These are phyloP conservation scores for Colletotrichum kahawae DNA, from an alignment of 2,329 filamentous ascomycete genomes.

Conservation along the genomic window DNA sequence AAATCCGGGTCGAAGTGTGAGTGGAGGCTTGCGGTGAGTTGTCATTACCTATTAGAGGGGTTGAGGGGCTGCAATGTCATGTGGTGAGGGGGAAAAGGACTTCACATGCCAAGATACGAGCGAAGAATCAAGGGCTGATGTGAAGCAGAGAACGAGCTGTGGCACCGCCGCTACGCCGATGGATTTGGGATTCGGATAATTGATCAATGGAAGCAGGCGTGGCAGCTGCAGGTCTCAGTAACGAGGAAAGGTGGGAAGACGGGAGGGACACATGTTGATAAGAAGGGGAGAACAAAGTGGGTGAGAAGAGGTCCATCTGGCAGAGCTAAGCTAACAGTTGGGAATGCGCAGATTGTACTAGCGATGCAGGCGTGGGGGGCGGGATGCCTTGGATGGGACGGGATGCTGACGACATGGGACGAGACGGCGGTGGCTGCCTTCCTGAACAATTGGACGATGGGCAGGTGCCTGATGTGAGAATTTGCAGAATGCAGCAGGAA, in stretches of 20 bases:
- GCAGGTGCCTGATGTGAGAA: not conserved
- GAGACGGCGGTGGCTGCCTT: slow-evolving; percentile 2
- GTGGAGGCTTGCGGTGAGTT: not conserved
- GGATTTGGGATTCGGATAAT: not conserved
- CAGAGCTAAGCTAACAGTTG: not conserved
- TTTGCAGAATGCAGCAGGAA: not conserved
- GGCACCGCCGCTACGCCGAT: not conserved
- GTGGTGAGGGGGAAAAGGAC: not conserved
- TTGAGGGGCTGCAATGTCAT: not conserved
- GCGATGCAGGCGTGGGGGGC: not conserved
- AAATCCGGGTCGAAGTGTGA: not conserved
- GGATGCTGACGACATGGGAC: slow-evolving; percentile 15
- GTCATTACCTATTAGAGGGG: not conserved
- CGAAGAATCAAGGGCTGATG: not conserved
- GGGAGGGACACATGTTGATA: not conserved
- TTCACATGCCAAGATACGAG: not conserved
- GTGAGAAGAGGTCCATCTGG: not conserved
- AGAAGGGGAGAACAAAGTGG: not conserved
- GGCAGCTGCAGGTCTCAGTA: not conserved
- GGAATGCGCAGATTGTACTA: not conserved
- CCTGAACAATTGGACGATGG: not conserved
- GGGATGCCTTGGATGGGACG: not conserved
- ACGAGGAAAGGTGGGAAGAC: not conserved
- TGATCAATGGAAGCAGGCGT: not conserved
- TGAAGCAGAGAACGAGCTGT: not conserved